Conservation (phyloP, 2,329 filamentous ascomycete species). For the Monosporascus sp. region DNA sequence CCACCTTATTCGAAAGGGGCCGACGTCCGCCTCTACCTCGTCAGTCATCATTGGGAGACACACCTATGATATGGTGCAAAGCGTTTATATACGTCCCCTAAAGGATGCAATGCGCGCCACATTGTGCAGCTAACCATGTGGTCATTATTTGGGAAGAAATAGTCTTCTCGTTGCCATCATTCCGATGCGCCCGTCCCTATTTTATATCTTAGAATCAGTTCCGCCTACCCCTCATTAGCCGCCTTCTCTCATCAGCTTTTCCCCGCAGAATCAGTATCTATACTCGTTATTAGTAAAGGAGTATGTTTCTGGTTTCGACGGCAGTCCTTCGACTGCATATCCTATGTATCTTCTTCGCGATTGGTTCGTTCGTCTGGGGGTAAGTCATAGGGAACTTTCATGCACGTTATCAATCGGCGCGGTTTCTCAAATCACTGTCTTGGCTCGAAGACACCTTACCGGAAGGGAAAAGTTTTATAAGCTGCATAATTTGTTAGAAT, state of each 20-base stretch:
- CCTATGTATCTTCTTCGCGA: conserved; percentile 46
- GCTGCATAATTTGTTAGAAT: too few relatives aligned
- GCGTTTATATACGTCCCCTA: background rate
- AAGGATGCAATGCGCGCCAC: background rate
- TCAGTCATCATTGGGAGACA: background rate
- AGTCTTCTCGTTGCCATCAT: background rate
- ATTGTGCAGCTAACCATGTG: background rate
- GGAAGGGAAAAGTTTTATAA: too few relatives aligned
- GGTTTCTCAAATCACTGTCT: too few relatives aligned
- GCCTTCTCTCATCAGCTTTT: background rate
- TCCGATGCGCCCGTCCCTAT: too few relatives aligned
- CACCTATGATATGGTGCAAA: background rate
- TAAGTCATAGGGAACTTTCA: conserved; percentile 21
- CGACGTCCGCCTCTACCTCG: background rate
- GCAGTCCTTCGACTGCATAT: conserved; percentile 37
- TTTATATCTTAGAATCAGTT: too few relatives aligned
- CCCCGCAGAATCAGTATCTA: background rate
- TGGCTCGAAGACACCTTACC: too few relatives aligned
- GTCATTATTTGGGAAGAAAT: background rate
- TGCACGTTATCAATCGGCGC: background rate
- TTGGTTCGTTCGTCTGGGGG: conserved; percentile 55
- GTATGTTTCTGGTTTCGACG: conserved; percentile 15
- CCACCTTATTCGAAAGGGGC: background rate
- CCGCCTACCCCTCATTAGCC: too few relatives aligned
- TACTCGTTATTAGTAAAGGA: background rate